phyloP scores from a whole-genome alignment of 352 stramenopile species.

The Globisporangium uncinulatum region DNA sequence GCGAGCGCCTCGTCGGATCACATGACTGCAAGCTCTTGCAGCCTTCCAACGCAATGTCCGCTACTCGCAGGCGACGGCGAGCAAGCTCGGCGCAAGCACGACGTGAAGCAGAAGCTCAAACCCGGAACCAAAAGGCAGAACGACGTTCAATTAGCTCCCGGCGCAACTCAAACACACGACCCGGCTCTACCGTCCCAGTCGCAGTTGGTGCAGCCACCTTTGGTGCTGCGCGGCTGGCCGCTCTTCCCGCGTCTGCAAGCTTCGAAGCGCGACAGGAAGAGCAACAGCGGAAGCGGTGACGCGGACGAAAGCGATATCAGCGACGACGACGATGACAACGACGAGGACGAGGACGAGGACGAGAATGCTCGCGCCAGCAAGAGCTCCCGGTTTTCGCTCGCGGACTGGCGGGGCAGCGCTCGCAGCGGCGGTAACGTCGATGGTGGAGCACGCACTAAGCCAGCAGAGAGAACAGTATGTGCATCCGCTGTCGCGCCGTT shows the following conservation, averaged over 20 bases:
- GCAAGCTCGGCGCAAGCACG: no score
- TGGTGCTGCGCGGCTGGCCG: constrained; percentile 1
- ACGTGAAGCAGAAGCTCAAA: no score
- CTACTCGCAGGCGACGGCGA: no score
- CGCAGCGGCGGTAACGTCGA: neutral
- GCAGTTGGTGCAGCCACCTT: neutral
- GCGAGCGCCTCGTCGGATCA: no score
- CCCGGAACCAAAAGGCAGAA: no score
- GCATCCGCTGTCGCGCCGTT: neutral
- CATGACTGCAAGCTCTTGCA: no score
- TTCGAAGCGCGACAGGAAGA: neutral
- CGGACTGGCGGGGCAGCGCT: neutral
- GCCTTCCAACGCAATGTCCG: no score
- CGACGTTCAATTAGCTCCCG: no score
- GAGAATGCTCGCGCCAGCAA: constrained; percentile 16
- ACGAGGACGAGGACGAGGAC: constrained; percentile 30
- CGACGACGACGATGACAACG: constrained; percentile 23
- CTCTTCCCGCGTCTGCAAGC: neutral
- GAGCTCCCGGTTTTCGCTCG: neutral
- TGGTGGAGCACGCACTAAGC: neutral
- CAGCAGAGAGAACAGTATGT: neutral
- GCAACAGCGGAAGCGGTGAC: constrained; percentile 1
- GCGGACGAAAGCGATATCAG: constrained; percentile 4
- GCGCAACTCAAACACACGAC: no score
- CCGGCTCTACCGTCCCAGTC: neutral